These are phyloP conservation scores for Nectriaceae sp. DNA, from an alignment of 2,329 filamentous ascomycete species.

Conservation along the genomic window DNA sequence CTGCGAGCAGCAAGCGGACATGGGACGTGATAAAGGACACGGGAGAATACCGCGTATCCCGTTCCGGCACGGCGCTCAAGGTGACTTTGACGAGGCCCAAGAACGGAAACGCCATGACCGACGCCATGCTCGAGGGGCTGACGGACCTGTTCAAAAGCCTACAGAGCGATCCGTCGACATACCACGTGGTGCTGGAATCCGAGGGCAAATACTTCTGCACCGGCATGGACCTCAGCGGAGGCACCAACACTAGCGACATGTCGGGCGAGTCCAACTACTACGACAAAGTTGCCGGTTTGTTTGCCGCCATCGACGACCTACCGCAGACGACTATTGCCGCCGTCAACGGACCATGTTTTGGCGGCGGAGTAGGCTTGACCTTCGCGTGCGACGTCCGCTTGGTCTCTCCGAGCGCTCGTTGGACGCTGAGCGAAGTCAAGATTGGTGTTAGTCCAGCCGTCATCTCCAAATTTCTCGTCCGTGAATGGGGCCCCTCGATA, in stretches of 20 bases:
- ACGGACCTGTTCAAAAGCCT: slow-evolving; percentile 1
- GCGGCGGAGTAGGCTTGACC: slow-evolving; percentile 10
- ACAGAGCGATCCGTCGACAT: slow-evolving; percentile 1
- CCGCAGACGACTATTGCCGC: slow-evolving; percentile 13
- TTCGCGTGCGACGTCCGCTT: slow-evolving; percentile 14
- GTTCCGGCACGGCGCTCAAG: slow-evolving; percentile 3
- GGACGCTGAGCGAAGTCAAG: slow-evolving; percentile 13
- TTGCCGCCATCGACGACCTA: slow-evolving; percentile 6
- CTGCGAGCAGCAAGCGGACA: background rate
- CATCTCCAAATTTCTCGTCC: slow-evolving; percentile 13
- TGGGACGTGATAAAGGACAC: slow-evolving; percentile 1
- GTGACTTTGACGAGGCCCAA: slow-evolving; percentile 6
- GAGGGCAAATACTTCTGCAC: slow-evolving; percentile 16
- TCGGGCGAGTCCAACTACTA: slow-evolving; percentile 7
- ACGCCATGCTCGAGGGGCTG: slow-evolving; percentile 5
- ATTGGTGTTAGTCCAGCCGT: slow-evolving; percentile 14
- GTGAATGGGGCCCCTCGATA: slow-evolving; percentile 12
- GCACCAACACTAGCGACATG: slow-evolving; percentile 3
- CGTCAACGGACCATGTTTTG: slow-evolving; percentile 11
- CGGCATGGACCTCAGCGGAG: slow-evolving; percentile 14
- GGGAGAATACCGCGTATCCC: slow-evolving; percentile 7
- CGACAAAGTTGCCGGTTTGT: slow-evolving; percentile 6
- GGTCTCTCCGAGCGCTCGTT: slow-evolving; percentile 2
- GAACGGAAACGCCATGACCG: slow-evolving; percentile 8
- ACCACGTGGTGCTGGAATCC: slow-evolving; percentile 7